Evolutionary conservation across 495 filamentous ascomycete species (phyloP), one percentile per base, ranked within the genome.

Genomic region (Rhizodiscina lignyota): DNA sequence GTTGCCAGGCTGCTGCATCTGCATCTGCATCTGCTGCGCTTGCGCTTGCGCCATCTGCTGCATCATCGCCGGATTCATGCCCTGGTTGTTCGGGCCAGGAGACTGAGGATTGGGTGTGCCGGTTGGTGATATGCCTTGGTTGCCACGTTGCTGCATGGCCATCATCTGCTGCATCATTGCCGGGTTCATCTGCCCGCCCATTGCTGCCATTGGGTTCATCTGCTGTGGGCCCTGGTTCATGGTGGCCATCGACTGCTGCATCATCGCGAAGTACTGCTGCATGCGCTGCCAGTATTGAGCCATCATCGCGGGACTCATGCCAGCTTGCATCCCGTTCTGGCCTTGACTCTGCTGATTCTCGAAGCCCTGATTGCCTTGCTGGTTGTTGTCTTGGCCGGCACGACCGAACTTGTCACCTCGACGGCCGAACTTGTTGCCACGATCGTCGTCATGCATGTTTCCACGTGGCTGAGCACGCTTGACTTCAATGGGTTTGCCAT

Each of bases 401-500:
- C 54, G 39, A n/a, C 40, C 33, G 27, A 47, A 44, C 17, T 38
- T 35, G 29, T 48, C 43, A 26, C 54, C 49, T 18, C 48, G 39
- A 20, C 70, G 62, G 31, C 72, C 68, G 16, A 78, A 78, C 40
- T 68, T 72, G 17, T 68, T 60, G n/a, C 72, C 72, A 8, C 67
- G 62, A 26, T 86, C 83, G 30, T 89, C 84, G 41, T 94, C 85
- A 5, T 83, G 79, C 58, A 94, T 72, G 49, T 97, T 94, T 31
- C 89, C 91, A 35, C 89, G 70, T 4, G 91, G 89, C 51, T 96
- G 87, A 5, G 89, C 89, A 47, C 92, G 92, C 66, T 97, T 97
- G 27, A 97, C 87, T 52, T 97, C 89, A 41, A 97, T 96, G 17
- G 82, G 72, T 55, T 97, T 97, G 21, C 84, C 83, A 32, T 87